Base-by-base conservation (phyloP, 2,329 filamentous ascomycete genomes). In the Hymenoscyphus repandus region DNA sequence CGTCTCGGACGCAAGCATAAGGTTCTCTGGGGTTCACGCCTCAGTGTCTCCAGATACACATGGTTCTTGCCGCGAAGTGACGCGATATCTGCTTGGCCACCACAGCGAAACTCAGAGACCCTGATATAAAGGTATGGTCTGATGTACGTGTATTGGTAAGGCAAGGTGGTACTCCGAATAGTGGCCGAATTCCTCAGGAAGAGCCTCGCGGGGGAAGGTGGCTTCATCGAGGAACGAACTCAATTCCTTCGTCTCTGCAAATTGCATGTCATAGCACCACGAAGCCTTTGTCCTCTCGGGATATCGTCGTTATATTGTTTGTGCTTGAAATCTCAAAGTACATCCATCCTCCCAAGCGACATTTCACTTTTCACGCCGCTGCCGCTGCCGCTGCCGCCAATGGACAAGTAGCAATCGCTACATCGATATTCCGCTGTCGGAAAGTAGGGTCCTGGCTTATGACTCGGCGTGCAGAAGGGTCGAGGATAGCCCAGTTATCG, bases 291-390 rank as follows among this genome's bases (percentile, higher is more conserved):
- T 27, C 22, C 22, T 27, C 22, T 4, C 7, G 22, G 22, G 22
- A 27, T 27, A 4, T 27, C 22, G 7, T 27, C 4, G 22, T 27
- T 27, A 27, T 27, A 27, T 27, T 7, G 22, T 4, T 7, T 4
- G 10, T 5, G 12, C 12, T 37, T 10, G 30, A 49, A 37, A 20
- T 15, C 30, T 38, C 15, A 37, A 11, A 15, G 7, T 34, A 34
- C 32, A 34, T 9, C 32, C 32, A 34, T 13, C 9, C 7, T 7
- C 32, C 7, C 11, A 22, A 31, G 11, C 41, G 7, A 33, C 13
- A 27, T 45, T 12, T 49, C 58, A 56, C 52, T 52, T 12, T 52
- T 59, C 59, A 60, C 61, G 61, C 61, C 51, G 47, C 57, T 58
- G 58, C 61, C 60, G 60, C 61, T n/a, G n/a, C n/a, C n/a, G n/a